Evolutionary conservation across 768 basidiomycete species (phyloP).

Genomic region (Lactarius sp.): DNA sequence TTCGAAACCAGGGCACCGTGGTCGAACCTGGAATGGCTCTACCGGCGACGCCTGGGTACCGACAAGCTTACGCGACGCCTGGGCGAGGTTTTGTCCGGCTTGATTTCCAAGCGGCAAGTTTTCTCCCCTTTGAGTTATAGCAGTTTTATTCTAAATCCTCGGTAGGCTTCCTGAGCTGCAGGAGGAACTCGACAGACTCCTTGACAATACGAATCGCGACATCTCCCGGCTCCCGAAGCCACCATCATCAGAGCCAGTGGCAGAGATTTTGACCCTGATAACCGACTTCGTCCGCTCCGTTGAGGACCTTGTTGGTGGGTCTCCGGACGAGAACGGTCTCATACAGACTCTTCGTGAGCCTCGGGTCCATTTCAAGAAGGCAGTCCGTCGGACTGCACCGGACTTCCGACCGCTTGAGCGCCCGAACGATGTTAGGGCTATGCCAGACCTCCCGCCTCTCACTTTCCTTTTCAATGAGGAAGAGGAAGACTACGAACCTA

Average conservation of each 20-base stretch:
- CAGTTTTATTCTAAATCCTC: background rate
- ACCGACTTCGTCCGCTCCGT: constrained; percentile 43
- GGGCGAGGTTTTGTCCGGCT: constrained; percentile 8
- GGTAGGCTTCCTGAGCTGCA: constrained; percentile 59
- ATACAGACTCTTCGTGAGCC: constrained; percentile 48
- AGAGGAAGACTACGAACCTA: constrained; percentile 27
- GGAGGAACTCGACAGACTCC: constrained; percentile 44
- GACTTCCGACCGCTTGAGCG: constrained; percentile 47
- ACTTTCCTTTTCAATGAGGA: constrained; percentile 43
- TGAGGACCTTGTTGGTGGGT: constrained; percentile 43
- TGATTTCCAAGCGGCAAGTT: constrained; percentile 22
- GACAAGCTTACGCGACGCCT: constrained; percentile 17
- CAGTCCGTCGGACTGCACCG: constrained; percentile 49
- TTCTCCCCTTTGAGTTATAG: background rate
- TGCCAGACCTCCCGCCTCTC: constrained; percentile 19
- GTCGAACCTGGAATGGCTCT: constrained; percentile 17
- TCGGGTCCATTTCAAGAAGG: constrained; percentile 42
- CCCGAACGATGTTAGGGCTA: background rate
- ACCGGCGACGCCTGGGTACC: constrained; percentile 20
- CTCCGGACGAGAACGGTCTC: constrained; percentile 46
- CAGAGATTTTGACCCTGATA: constrained; percentile 46
- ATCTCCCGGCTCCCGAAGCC: constrained; percentile 39
- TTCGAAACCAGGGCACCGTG: constrained; percentile 16
- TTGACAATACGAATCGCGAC: constrained; percentile 34
- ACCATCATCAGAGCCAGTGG: constrained; percentile 49